Evolutionary conservation across 768 basidiomycete genomes (phyloP).

Genomic region (Rhizopogon vinicolor): DNA sequence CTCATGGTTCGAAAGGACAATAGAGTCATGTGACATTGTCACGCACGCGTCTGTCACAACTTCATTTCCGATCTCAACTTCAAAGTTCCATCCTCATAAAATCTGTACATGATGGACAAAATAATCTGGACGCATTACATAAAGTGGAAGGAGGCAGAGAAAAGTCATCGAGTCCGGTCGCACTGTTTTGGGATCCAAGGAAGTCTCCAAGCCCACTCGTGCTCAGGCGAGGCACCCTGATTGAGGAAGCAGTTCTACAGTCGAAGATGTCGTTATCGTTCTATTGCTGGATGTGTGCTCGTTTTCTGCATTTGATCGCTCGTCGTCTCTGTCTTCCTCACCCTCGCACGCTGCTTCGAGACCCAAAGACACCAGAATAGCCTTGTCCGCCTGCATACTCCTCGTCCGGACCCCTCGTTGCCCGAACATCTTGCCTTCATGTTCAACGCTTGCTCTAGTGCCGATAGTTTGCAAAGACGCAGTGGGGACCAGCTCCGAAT

Average conservation of each 20-base stretch:
- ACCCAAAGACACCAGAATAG: constrained; percentile 34
- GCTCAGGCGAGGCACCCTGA: background rate
- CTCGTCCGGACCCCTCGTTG: constrained; percentile 43
- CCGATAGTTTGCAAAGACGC: constrained; percentile 13
- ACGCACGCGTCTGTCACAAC: constrained; percentile 4
- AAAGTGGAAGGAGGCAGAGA: constrained; percentile 35
- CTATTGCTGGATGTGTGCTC: background rate
- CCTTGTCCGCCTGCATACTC: constrained; percentile 46
- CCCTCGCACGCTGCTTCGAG: constrained; percentile 5
- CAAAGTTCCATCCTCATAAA: constrained; percentile 7
- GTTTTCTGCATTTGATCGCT: constrained; percentile 6
- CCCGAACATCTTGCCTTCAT: constrained; percentile 32
- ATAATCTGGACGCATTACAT: too few species aligned
- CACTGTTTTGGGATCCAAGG: constrained; percentile 24
- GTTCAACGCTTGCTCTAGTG: constrained; percentile 10
- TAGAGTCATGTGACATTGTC: constrained; percentile 3
- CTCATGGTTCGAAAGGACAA: constrained; percentile 6
- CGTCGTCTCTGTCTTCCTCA: constrained; percentile 6
- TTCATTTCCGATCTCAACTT: constrained; percentile 2
- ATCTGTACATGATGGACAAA: constrained; percentile 18
- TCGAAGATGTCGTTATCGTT: background rate
- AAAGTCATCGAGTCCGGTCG: constrained; percentile 42
- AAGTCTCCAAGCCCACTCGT: background rate
- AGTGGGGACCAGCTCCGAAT: constrained; percentile 18
- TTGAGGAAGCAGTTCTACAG: background rate